phyloP scores from a whole-genome alignment of 768 basidiomycete genomes.

The Paxillus ammoniavirescens region DNA sequence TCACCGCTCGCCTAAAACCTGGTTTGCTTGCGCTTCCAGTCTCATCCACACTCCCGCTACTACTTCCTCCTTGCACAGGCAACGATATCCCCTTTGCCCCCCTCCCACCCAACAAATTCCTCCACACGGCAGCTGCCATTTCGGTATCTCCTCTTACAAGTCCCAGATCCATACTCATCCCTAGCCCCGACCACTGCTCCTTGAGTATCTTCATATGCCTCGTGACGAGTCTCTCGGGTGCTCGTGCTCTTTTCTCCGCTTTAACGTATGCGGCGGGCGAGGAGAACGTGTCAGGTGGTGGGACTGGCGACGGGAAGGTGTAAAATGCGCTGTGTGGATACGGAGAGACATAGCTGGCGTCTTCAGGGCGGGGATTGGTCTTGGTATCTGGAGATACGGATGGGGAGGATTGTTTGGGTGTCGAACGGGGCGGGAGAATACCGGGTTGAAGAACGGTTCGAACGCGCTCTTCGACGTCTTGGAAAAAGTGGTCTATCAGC shows the following conservation, averaged over 20 bases:
- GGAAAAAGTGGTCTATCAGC: constrained; percentile 92
- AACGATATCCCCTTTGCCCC: constrained; percentile 71
- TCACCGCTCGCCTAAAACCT: constrained; percentile 60
- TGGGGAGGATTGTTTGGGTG: constrained; percentile 10
- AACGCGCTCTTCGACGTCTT: constrained; percentile 89
- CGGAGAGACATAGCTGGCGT: constrained; percentile 18
- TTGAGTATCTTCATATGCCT: constrained; percentile 90
- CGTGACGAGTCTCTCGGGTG: constrained; percentile 76
- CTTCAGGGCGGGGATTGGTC: constrained; percentile 18
- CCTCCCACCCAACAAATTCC: constrained; percentile 84
- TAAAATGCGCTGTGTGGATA: constrained; percentile 27
- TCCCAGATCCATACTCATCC: constrained; percentile 75
- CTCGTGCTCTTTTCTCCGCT: constrained; percentile 39
- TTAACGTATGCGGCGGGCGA: constrained; percentile 27
- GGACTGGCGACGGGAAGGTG: constrained; percentile 22
- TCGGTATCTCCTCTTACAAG: constrained; percentile 76
- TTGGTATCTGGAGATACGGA: constrained; percentile 1
- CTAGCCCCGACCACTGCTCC: constrained; percentile 87
- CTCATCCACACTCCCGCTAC: constrained; percentile 4
- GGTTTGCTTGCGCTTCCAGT: constrained; percentile 1
- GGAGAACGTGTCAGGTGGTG: constrained; percentile 25
- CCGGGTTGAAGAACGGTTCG: constrained; percentile 73
- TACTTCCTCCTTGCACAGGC: constrained; percentile 1
- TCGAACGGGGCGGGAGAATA: constrained; percentile 23
- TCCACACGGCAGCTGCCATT: constrained; percentile 86